Base-by-base conservation (phyloP, 257 asterid species). In the Echium plantagineum region DNA sequence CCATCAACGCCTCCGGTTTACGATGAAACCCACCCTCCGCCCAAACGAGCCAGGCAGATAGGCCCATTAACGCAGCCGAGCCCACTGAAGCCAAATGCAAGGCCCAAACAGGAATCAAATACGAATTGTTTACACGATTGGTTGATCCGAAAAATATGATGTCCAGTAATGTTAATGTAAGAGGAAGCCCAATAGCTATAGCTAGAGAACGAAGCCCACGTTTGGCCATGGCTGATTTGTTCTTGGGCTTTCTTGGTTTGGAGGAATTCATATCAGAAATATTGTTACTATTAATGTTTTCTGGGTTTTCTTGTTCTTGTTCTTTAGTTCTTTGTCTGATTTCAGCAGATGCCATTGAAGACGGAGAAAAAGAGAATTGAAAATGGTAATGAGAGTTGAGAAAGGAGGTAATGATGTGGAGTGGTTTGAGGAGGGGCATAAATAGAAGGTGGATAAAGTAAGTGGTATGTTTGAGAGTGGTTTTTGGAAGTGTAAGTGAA, bases 1-100 rank as follows among this genome's bases (percentile, higher is more conserved):
- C 69, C 12, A 51, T 54, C 69, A 93, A 60, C 3, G 96, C 87
- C 6, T 46, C 61, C 9, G 96, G 95, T 20, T 73, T 61, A 21
- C 78, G 76, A 60, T 89, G 99, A 64, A 89, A 89, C 16, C 99
- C 97, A 6, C 97, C 95, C 0, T 84, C 97, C 5, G 88, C 60
- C 97, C 97, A 93, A 0, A 93, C 89, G 0, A 93, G 85, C 97
- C 97, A 93, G 10, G 94, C 87, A 0, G 97, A 86, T 6, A 93
- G 81, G 24, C 96, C 88, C 74, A 85, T 81, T 0, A 89, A 38
- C 48, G 73, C 66, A 22, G 94, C 74, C n/a, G 84, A 67, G 15
- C 63, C 72, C 56, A 93, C 13, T n/a, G 81, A 80, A 38, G 95
- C 81, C 52, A 60, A 59, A 73, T 93, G 96, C 18, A 93, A 69